Base-by-base conservation (phyloP, 1,139 yeast genomes). In the Blastobotrys serpentis region DNA sequence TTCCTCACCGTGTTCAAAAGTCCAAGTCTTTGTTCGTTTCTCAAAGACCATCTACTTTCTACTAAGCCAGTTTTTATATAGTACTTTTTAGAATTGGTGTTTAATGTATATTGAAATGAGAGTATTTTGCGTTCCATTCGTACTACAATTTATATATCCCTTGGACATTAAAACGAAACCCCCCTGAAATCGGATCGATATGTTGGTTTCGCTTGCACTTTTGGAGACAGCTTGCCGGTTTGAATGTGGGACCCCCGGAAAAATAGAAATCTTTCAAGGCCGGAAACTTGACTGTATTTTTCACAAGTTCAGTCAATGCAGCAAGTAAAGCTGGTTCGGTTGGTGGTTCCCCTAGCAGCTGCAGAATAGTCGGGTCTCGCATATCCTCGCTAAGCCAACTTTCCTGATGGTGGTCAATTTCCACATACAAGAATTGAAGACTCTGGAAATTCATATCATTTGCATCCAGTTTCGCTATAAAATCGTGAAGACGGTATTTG, bases 1-100 rank as follows among this genome's bases (percentile, higher is more conserved):
- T 92, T 75, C 98, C 98, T 71, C 98, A 94, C 95, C 90, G 98
- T 82, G 84, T 90, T 75, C 86, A 80, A 78, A 90, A 88, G 83
- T 76, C 92, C 71, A 78, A 82, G 81, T 80, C 84, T 76, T 76
- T 89, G 75, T 92, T 79, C 82, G 81, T 90, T 75, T 79, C 88
- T 78, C 84, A 84, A 79, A 85, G 95, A 78, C 98, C 98, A 76
- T 74, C 96, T 71, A 92, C 98, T 73, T 90, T 84, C 86, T 88
- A 89, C 86, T 89, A 87, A 74, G 37, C 37, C 18, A 33, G 32
- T 29, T 29, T 29, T 10, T 29, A 29, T 29, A 29, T 29, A 33
- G 21, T 33, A 33, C 37, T 33, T n/a, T n/a, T 23, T 16, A 17
- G 21, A 17, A 17, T 14, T 33, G 18, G 37, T 17, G 37, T 33